Conservation (phyloP, 257 asterid genomes). For the Phtheirospermum japonicum region DNA sequence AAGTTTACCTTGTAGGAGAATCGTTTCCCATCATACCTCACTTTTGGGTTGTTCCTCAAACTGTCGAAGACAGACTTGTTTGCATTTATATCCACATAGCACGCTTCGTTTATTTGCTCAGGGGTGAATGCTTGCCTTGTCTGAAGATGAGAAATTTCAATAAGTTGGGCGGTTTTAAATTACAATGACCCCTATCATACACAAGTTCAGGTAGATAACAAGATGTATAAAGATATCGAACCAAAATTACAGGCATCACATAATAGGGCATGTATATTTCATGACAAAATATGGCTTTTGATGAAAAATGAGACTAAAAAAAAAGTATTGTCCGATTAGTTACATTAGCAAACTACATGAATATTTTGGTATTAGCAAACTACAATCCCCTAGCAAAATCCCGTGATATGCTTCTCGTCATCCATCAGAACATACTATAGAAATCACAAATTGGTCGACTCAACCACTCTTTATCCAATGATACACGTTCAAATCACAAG, state of each 20-base stretch:
- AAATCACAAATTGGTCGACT: too few relatives aligned
- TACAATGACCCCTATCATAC: background rate
- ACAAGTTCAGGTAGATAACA: background rate
- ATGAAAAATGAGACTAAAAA: too few relatives aligned
- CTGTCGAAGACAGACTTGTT: conserved; percentile 87
- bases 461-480: too few relatives aligned
- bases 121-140: conserved; percentile 72
- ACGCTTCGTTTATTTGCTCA: conserved; percentile 70
- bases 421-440: too few relatives aligned
- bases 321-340: background rate
- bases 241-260: background rate
- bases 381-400: too few relatives aligned
- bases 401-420: too few relatives aligned
- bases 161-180: background rate
- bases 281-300: background rate
- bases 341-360: background rate
- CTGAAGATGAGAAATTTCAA: conserved; percentile 37
- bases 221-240: background rate
- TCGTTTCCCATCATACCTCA: conserved; percentile 61
- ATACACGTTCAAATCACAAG: background rate
- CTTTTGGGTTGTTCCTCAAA: conserved; percentile 75
- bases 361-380: background rate
- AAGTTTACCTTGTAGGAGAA: conserved; percentile 78
- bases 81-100: conserved; percentile 73
- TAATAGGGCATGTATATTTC: background rate